Base-by-base conservation (phyloP, 192 early-diverging fungal species). In the Pilaira anomala region DNA sequence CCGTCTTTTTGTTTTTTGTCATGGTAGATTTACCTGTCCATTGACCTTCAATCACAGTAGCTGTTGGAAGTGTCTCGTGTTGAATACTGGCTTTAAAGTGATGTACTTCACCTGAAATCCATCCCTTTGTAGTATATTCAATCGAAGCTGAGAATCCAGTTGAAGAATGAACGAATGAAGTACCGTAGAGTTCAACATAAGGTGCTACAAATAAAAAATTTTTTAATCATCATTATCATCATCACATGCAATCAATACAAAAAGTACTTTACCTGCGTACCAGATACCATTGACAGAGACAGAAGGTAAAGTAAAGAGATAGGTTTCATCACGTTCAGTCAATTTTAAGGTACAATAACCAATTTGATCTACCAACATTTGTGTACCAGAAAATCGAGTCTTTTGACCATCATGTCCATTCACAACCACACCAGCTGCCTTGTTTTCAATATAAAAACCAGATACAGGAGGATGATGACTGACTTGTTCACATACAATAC, bases 21-120 rank as follows among this genome's bases (percentile, higher is more conserved):
- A 78, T 68, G 26, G 63, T 80, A 8, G 89, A 89, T 48, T 80
- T 76, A 6, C 79, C 89, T 16, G 81, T 80, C 89, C 89, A 91
- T 68, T 82, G 80, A 40, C 89, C 89, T 46, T 79, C 78, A 61
- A 86, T 71, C 0, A 72, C 52, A 44, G 72, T 80, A 36, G 82
- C 68, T 25, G 48, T 46, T 13, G n/a, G 18, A 14, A 60, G 29
- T 8, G 40, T 29, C 6, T 51, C 60, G 16, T 62, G 50, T 0
- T 39, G 58, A 9, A 71, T 65, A 22, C 71, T 74, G 40, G 83
- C 88, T 54, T 85, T 86, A 73, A 91, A 91, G 63, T 85, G 83
- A 69, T 91, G 88, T 51, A 88, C 83, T 52, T 91, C 89, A 60
- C 91, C 91, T 16, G 87, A 87, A 63, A 91, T 78, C 84, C 88